Conservation (phyloP, 176 grass and related monocot genomes). For the Aegilops bicornis region DNA sequence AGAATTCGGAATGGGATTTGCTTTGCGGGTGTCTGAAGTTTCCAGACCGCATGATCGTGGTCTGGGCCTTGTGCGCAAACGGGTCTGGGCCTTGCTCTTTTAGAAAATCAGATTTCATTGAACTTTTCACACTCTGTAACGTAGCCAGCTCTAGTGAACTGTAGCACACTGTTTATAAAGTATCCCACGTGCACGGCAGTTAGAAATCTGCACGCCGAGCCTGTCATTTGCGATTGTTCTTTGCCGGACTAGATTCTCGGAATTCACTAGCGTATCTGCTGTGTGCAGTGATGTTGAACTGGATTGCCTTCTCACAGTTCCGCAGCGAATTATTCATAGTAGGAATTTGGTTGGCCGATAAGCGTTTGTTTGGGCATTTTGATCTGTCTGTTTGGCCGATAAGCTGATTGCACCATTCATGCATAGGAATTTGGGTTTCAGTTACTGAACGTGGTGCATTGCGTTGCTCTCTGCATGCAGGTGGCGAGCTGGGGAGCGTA, state of each 20-base stretch:
- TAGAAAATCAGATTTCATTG: neutral
- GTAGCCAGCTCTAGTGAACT: slow-evolving; percentile 14
- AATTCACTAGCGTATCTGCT: neutral
- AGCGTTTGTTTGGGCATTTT: neutral
- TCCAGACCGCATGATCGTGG: neutral
- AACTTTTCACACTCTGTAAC: neutral
- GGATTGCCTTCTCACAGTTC: neutral
- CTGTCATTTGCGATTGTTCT: neutral
- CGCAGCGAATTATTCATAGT: too few species aligned
- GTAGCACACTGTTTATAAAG: neutral
- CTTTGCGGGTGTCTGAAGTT: slow-evolving; percentile 36
- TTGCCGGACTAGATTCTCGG: neutral
- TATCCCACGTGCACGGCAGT: neutral
- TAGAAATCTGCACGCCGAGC: neutral
- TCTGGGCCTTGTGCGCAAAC: neutral
- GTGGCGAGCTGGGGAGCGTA: slow-evolving; percentile 96
- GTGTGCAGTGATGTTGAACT: neutral
- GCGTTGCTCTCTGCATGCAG: slow-evolving; percentile 39
- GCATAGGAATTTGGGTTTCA: neutral
- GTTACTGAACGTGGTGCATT: neutral
- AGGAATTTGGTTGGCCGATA: too few species aligned
- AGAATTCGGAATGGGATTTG: neutral
- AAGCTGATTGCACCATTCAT: neutral
- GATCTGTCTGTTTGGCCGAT: neutral
- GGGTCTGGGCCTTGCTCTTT: neutral